Evolutionary conservation across 495 filamentous ascomycete species (phyloP).

Genomic region (Acidiella bohemica): DNA sequence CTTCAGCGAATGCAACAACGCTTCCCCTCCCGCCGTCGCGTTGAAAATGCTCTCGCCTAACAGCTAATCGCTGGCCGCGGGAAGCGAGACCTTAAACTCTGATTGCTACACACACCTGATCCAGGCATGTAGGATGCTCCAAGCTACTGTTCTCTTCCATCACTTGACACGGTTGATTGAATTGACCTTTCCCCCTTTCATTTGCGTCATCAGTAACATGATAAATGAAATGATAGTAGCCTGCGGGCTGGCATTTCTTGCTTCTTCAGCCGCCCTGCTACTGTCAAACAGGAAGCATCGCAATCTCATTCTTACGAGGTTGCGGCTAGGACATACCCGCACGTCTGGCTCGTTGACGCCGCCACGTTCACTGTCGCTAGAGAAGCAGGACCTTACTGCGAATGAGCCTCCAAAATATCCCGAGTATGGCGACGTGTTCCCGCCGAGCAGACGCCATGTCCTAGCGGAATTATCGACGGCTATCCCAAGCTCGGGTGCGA

Average conservation of each 20-base stretch:
- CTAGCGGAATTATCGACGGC: constrained; percentile 29
- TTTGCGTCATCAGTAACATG: no score
- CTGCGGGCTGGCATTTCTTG: constrained; percentile 1
- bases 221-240: neutral
- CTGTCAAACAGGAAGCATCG: constrained; percentile 6
- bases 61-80: no score
- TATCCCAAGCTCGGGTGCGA: constrained; percentile 11
- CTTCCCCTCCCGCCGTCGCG: no score
- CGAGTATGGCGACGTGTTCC: constrained; percentile 39
- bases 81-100: no score
- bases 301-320: constrained; percentile 4
- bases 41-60: no score
- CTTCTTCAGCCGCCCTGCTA: neutral
- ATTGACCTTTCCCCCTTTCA: no score
- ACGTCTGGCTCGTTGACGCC: constrained; percentile 36
- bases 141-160: no score
- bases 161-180: no score
- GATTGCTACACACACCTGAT: no score
- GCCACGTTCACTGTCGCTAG: constrained; percentile 44
- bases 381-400: constrained; percentile 26
- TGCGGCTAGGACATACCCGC: constrained; percentile 20
- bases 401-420: constrained; percentile 21
- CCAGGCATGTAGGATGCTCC: no score
- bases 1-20: no score
- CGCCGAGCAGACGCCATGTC: constrained; percentile 41